Conservation (phyloP, 2,329 filamentous ascomycete species). For the Fusarium dlaminii region DNA sequence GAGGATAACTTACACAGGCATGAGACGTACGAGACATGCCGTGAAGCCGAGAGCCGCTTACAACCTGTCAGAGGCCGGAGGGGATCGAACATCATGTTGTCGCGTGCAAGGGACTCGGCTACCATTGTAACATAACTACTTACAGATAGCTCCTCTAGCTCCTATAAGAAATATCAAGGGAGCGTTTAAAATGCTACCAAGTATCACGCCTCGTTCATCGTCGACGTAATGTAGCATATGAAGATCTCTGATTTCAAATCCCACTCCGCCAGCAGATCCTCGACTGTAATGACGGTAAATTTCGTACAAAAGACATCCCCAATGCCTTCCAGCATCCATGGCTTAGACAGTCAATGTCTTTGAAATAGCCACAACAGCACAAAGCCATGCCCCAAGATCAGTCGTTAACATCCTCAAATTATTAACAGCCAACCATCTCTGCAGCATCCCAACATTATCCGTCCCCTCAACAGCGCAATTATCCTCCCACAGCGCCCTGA, state of each 20-base stretch:
- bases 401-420: constrained; percentile 46
- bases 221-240: neutral
- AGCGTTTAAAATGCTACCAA: neutral
- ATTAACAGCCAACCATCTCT: constrained; percentile 47
- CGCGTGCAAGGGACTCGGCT: neutral
- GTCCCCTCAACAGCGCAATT: constrained; percentile 28
- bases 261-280: neutral
- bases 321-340: neutral
- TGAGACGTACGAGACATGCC: constrained; percentile 10
- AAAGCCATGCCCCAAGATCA: constrained; percentile 49
- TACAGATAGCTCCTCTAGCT: neutral
- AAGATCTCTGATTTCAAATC: neutral
- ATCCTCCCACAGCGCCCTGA: constrained; percentile 45
- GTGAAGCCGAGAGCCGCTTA: constrained; percentile 8
- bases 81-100: neutral
- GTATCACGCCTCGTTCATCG: neutral
- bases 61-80: neutral
- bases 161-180: neutral
- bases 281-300: neutral
- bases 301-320: neutral
- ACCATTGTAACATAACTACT: neutral
- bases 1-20: neutral
- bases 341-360: constrained; percentile 36
- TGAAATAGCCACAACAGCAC: constrained; percentile 44
- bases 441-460: constrained; percentile 44